A percentile compares a stretch with the other conserved stretches of the same genome.
Conservation (phyloP, 2,329 filamentous ascomycete genomes). For the Aspergillus pseudoterreus region DNA sequence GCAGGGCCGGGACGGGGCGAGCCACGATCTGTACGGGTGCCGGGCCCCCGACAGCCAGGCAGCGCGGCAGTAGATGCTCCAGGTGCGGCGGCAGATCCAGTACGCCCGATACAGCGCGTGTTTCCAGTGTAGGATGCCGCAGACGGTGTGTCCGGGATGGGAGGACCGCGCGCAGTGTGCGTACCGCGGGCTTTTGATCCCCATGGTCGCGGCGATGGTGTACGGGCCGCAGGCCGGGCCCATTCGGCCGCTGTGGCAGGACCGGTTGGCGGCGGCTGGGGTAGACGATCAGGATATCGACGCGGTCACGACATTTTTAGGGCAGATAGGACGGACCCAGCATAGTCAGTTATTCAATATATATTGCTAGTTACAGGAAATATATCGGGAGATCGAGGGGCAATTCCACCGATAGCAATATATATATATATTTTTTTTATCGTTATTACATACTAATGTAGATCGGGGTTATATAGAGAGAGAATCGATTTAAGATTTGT, state of each 20-base stretch:
- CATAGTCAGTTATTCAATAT: constrained; percentile 1
- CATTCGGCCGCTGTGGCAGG: neutral
- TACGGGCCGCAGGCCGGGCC: neutral
- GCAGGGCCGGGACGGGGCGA: neutral
- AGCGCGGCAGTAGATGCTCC: neutral
- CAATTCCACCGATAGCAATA: no score
- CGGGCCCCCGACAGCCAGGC: neutral
- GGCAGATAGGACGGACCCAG: neutral
- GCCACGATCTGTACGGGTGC: neutral
- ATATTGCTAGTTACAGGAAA: neutral
- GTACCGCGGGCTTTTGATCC: neutral
- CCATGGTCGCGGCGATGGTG: neutral
- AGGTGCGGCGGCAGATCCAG: neutral
- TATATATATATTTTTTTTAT: no score
- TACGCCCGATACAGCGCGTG: neutral
- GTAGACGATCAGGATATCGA: neutral
- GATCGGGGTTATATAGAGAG: no score
- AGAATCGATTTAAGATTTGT: no score
- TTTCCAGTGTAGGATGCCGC: neutral
- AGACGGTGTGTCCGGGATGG: neutral
- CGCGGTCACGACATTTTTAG: neutral
- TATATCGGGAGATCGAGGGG: no score
- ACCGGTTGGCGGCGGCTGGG: neutral
- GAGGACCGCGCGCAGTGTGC: neutral
- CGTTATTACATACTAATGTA: no score